Base-by-base conservation (phyloP, 1,284 basidiomycete species). In the Ceratobasidium sp. region DNA sequence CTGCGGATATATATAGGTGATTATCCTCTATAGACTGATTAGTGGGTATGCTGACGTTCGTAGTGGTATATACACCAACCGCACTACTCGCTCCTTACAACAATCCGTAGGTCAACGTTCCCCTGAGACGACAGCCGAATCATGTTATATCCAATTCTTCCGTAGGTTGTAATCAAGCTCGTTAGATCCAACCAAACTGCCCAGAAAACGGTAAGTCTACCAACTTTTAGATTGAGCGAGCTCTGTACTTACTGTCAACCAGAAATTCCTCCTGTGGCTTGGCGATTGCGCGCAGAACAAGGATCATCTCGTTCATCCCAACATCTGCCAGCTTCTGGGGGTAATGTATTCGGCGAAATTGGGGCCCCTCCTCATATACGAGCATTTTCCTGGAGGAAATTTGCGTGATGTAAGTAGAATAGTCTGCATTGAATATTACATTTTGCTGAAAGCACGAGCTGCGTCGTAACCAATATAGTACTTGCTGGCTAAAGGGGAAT, bases 241-340 rank as follows among this genome's bases (percentile, higher is more conserved):
- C 25, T 25, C n/a, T 44, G 51, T 46, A 32, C 49, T 25, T 32
- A 59, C 57, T 1, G 6, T 5, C 9, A 34, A 6, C 59, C 46
- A 67, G 65, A 37, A 67, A 51, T 67, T 67, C 32, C n/a, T 67
- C 15, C n/a, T 51, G 29, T 67, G 65, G 65, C 32, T 67, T 9
- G 49, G 65, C 1, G 29, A n/a, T 19, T 67, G 65, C 22, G 65
- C 29, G 2, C 65, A 34, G 46, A 67, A 67, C 49, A 49, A 44
- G 17, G 29, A 44, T 17, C 49, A 29, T 19, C 52, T 67, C 19
- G 46, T 34, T 4, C 65, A 67, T 22, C 15, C 25, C 2, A 67
- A 67, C 32, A 67, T 67, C 5, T 67, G 65, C 32, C 46, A n/a
- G 25, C 65, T 67, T 52, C 65, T 52, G 13, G 65, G 65, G 17